Evolutionary conservation across 768 basidiomycete species (phyloP), one percentile per base, ranked within the genome.

Genomic region (Tulasnella sp.): DNA sequence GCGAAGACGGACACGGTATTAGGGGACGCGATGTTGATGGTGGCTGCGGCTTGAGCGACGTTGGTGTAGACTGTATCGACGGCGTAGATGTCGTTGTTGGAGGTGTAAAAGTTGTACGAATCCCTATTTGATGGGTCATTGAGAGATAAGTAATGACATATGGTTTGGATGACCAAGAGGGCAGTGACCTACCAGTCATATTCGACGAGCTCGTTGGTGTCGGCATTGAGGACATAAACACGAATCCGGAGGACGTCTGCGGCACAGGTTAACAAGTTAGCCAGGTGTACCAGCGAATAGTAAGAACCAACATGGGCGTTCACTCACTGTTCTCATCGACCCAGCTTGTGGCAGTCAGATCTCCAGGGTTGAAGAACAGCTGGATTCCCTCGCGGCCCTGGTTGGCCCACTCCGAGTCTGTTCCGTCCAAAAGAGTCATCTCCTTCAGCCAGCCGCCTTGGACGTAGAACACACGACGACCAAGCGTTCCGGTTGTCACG

Each of bases 201-300:
- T 53, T 53, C 53, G n/a, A 53, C 38, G 38, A 53, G 34, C 43
- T 53, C 31, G 29, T 53, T 53, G 31, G 30, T 53, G 24, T 53
- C 53, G 19, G 24, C 31, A 24, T 42, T 42, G 21, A 38, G 38
- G 31, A 42, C 38, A 9, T 53, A 53, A n/a, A 53, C 38, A 1
- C 30, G 31, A 17, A 38, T 53, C 34, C 43, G 17, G 24, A 53
- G 38, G 19, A 42, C 53, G 53, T 41, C 53, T 42, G 34, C 11
- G 4, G 38, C 12, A 19, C 34, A 19, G 38, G 46, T 11, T 9
- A 19, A 11, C 4, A 3, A 8, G 44, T 10, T 8, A 48, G 46
- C 9, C 10, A 19, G 27, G 22, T 11, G 53, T 21, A 19, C 15
- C 15, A 2, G 38, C 4, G 53, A 41, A 17, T 21, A 25, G 27